Conservation (phyloP, 208 protist species). For the Herpetomonas samuelpessoai region DNA sequence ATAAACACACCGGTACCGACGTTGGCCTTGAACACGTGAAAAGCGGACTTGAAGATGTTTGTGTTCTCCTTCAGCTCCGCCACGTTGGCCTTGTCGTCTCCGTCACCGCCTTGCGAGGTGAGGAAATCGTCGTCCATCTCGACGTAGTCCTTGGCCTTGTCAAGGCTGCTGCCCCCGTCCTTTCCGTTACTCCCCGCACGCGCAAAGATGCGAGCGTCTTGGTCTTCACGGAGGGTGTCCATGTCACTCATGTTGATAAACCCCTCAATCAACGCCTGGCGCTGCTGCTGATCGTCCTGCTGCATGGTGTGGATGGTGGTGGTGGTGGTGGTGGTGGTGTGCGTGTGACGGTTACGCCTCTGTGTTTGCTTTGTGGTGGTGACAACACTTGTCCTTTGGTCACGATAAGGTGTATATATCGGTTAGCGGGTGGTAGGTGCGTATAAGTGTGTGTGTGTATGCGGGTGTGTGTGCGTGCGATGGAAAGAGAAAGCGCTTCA, state of each 20-base stretch:
- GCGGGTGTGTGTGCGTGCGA: no score
- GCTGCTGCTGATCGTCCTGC: constrained; percentile 20
- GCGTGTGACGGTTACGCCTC: no score
- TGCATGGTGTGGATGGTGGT: no score
- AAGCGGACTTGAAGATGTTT: constrained; percentile 65
- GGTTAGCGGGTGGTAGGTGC: no score
- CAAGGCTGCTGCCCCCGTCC: constrained; percentile 8
- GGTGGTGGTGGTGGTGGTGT: no score
- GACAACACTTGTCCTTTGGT: no score
- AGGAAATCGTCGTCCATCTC: constrained; percentile 33
- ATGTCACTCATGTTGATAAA: constrained; percentile 38
- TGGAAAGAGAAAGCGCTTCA: background rate
- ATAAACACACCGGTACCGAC: constrained; percentile 82
- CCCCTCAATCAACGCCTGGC: constrained; percentile 27
- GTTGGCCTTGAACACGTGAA: constrained; percentile 90
- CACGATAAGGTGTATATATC: no score
- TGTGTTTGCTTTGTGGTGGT: no score
- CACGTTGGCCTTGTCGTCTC: background rate
- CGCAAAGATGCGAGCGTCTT: background rate
- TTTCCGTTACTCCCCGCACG: background rate
- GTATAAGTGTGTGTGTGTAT: background rate
- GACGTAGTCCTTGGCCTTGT: constrained; percentile 24
- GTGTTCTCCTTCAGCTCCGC: constrained; percentile 56
- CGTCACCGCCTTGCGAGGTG: background rate
- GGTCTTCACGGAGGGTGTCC: constrained; percentile 12